A percentile compares a stretch with the other conserved stretches of the same genome.
Evolutionary conservation across 1,284 basidiomycete species (phyloP).

Genomic region (Paramarasmius palmivorus): DNA sequence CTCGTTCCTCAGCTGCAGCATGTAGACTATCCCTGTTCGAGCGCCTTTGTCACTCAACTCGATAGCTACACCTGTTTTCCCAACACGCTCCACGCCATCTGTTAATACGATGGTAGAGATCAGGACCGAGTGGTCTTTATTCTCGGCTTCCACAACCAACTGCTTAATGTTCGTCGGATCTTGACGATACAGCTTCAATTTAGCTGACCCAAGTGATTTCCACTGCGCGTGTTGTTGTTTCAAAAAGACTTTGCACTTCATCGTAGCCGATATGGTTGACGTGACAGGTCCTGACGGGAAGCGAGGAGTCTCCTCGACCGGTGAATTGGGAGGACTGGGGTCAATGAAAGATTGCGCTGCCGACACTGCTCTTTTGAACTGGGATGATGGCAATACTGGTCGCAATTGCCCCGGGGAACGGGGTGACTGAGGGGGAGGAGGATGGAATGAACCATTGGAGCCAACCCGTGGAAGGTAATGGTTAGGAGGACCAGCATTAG

Average conservation of each 20-base stretch:
- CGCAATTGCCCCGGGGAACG: constrained; percentile 51
- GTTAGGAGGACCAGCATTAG: constrained; percentile 21
- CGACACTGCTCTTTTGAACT: constrained; percentile 51
- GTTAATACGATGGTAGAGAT: constrained; percentile 96
- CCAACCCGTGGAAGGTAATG: constrained; percentile 34
- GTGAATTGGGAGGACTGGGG: constrained; percentile 78
- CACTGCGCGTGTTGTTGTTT: constrained; percentile 96
- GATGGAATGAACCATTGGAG: constrained; percentile 39
- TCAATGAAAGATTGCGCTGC: constrained; percentile 58
- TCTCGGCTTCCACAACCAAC: constrained; percentile 91
- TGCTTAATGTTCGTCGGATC: constrained; percentile 90
- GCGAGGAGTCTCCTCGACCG: constrained; percentile 54
- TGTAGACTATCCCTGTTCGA: constrained; percentile 96
- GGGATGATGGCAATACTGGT: constrained; percentile 62
- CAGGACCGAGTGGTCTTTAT: constrained; percentile 73
- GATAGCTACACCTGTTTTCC: constrained; percentile 96
- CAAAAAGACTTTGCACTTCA: constrained; percentile 98
- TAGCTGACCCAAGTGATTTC: constrained; percentile 91
- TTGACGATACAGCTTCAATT: constrained; percentile 85
- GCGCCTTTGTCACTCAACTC: constrained; percentile 89
- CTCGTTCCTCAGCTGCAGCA: constrained; percentile 95
- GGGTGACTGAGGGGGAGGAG: constrained; percentile 36
- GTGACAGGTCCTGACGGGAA: constrained; percentile 66
- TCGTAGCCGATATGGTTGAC: constrained; percentile 82
- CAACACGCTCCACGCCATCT: constrained; percentile 96